Evolutionary conservation across 2,329 filamentous ascomycete species (phyloP), one percentile per base, ranked within the genome.

Genomic region (Hypoxylon sp.): DNA sequence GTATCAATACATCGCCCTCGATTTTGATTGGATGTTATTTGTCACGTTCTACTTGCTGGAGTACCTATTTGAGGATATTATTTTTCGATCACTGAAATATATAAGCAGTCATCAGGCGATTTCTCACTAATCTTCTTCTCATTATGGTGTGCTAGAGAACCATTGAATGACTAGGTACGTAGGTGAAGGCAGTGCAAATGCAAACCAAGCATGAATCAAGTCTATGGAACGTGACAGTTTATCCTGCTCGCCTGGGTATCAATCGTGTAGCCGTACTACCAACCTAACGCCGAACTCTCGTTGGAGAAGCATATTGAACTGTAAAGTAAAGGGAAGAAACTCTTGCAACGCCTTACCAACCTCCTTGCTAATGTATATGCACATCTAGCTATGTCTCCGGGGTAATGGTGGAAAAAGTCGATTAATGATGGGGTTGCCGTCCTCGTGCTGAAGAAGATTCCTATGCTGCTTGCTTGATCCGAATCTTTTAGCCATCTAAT

Each of bases 11-110:
- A 14, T 44, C 3, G 2, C 10, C 22, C 2, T 22, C 31, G 14
- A 33, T 33, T 52, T 42, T 60, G 10, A 63, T 58, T 64, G n/a
- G 59, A 52, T 33, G 48, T 14, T 47, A 53, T 5, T 17, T 51
- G 47, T 65, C 61, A 68, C 61, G 65, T 65, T 68, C 53, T 53
- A 13, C n/a, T 31, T 58, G 33, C 26, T 24, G 8, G 17, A 35
- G 31, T 37, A 47, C 37, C 56, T 11, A 64, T 63, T 63, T 48
- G 59, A 46, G 13, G 26, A 17, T 55, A 42, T 19, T 42, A 29
- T 46, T 33, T 37, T 22, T 24, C 17, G 31, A 60, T 33, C 51
- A 54, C 11, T 8, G 13, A 10, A 35, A 9, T 19, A 26, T 2
- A 44, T 50, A 22, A 55, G 44, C 26, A 39, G 33, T 31, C 22